phyloP scores from a whole-genome alignment of 2,329 filamentous ascomycete species.

The Emergomyces africanus region DNA sequence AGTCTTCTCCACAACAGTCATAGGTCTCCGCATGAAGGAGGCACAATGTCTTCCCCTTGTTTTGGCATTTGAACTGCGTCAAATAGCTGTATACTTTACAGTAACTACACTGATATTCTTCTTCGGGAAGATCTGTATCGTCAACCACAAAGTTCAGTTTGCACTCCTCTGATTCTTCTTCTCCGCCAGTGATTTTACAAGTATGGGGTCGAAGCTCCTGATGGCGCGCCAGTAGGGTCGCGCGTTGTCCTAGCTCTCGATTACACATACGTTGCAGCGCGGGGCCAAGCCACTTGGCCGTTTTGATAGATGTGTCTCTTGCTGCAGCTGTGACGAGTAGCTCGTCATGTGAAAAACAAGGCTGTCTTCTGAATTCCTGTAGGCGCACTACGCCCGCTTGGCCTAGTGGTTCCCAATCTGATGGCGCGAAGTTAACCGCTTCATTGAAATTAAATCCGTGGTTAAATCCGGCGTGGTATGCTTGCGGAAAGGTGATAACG shows the following conservation, averaged over 20 bases:
- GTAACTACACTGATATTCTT: slow-evolving; percentile 81
- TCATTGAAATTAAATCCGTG: slow-evolving; percentile 99
- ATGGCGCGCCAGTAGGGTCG: slow-evolving; percentile 56
- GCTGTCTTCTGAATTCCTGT: slow-evolving; percentile 76
- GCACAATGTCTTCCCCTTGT: slow-evolving; percentile 70
- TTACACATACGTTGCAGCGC: slow-evolving; percentile 67
- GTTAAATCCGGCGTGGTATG: slow-evolving; percentile 96
- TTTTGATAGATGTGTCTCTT: slow-evolving; percentile 68
- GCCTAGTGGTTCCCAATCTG: slow-evolving; percentile 90
- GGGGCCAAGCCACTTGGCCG: slow-evolving; percentile 87
- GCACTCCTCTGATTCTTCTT: slow-evolving; percentile 37
- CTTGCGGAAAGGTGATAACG: slow-evolving; percentile 91
- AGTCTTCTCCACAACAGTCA: slow-evolving; percentile 62
- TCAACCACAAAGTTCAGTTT: slow-evolving; percentile 51
- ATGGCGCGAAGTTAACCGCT: slow-evolving; percentile 92
- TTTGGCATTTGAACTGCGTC: slow-evolving; percentile 76
- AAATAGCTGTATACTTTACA: slow-evolving; percentile 91
- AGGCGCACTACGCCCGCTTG: slow-evolving; percentile 74
- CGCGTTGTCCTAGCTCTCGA: slow-evolving; percentile 57
- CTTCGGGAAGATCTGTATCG: slow-evolving; percentile 68
- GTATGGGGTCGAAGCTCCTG: slow-evolving; percentile 41
- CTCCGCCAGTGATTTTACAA: slow-evolving; percentile 40
- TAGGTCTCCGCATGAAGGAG: slow-evolving; percentile 66
- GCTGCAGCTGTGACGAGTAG: slow-evolving; percentile 81
- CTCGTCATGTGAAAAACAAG: slow-evolving; percentile 96